Base-by-base conservation (phyloP, 495 filamentous ascomycete genomes). In the Lasiosphaeria miniovina region DNA sequence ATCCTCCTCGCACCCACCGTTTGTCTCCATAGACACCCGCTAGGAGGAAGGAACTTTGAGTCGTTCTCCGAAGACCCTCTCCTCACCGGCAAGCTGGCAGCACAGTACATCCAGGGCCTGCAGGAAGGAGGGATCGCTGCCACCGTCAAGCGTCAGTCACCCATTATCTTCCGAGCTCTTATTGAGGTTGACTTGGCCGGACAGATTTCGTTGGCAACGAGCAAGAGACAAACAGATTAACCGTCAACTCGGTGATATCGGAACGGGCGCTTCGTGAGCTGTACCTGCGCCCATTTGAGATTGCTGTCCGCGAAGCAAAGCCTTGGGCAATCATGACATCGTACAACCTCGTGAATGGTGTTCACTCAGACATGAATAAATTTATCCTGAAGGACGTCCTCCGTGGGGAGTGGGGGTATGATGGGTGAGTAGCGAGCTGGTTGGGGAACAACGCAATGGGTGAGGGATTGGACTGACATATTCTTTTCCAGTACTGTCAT, bases 1-100 rank as follows among this genome's bases (percentile, higher is more conserved):
- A 79, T 93, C 15, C 77, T 93, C 1, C 80, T 95, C 8, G 90
- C 88, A 3, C 90, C 90, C 9, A 93, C 90, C 6, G 86, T 92
- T 60, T 92, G 90, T 71, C 87, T 90, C 71, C 91, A 94, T 64
- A 83, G 91, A 12, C 87, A 87, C 17, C 91, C 91, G 3, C 77
- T 95, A 0, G 90, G 90, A 10, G 90, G 91, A 6, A 82, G 91
- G 53, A 90, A 90, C 56, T 96, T 93, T 59, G 91, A 95, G 74
- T 90, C 88, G 0, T 93, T 92, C 70, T 90, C 89, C 5, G 90
- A 94, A 68, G 91, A 94, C 62, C 90, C 90, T 10, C 77, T 87
- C 14, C 77, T 96, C 4, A 88, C 90, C 0, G 91, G 91, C 7
- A 88, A 84, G 58, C 75, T 93, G 62, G 87, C 90, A 35, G 85